Evolutionary conservation across 2,329 filamentous ascomycete species (phyloP), one percentile per base, ranked within the genome.

Genomic region (Harringtonia aguacate): DNA sequence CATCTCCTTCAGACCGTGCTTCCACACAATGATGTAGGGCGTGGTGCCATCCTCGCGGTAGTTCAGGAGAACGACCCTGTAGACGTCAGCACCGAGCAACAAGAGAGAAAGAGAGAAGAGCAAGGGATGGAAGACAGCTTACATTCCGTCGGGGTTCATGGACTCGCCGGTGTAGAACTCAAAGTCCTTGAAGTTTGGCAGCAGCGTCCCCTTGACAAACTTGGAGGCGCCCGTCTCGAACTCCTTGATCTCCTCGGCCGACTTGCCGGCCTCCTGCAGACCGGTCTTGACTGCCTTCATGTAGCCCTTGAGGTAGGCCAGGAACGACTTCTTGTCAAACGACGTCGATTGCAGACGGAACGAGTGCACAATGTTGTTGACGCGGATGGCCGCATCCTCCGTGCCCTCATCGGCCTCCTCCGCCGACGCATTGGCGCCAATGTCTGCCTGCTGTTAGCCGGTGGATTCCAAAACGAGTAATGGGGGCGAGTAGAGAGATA

Each of bases 31-130:
- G 58, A 94, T 74, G 63, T 77, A 98, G 48, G 92, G 92, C 45
- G 90, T 97, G 55, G 83, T 66, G 65, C 92, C 92, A 58, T 97
- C 92, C 66, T 95, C 89, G 58, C 92, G 90, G 79, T 95, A 98
- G 78, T 95, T 94, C 63, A 95, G 84, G 55, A 95, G 85, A 53
- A 89, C 74, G 58, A 95, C 74, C 80, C 85, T 89, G 51, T 22
- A 15, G 2, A 8, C 1, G 15, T 29, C 22, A 42, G 40, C n/a
- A 30, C 9, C n/a, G n/a, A n/a, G 15, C 4, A 20, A 4, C 14
- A 17, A 8, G 13, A 24, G 18, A 39, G 41, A 22, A 30, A 18
- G 40, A 47, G 35, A 46, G 36, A 35, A 44, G 45, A 39, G 36
- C 27, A 36, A 21, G 48, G 29, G 44, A 13, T n/a, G 17, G 17